These are phyloP conservation scores for Actinidia chinensis DNA, from an alignment of 179 eudicot genomes.

Conservation along the genomic window DNA sequence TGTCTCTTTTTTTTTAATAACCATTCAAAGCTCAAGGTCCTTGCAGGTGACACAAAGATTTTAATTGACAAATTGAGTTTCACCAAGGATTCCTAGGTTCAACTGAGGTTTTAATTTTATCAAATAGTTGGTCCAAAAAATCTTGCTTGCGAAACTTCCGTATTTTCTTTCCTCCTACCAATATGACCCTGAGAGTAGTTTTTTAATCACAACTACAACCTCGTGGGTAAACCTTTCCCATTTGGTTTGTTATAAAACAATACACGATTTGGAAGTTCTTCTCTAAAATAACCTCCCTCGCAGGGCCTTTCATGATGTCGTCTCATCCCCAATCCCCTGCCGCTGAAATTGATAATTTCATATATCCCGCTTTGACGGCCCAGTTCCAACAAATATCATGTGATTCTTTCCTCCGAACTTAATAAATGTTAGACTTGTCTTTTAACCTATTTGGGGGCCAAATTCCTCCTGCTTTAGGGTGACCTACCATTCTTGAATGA, in stretches of 20 bases:
- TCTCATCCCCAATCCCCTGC: not conserved
- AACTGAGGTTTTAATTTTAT: not conserved
- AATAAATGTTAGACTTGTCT: not conserved
- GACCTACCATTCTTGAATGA: not conserved
- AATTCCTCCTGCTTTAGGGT: not conserved
- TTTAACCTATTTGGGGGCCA: not conserved
- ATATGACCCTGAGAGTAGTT: not conserved
- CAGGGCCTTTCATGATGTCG: not conserved
- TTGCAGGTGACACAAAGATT: too few relatives aligned
- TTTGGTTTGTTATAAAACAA: conserved; percentile 10
- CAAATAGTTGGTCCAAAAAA: not conserved
- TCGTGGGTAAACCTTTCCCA: not conserved
- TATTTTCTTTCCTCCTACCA: not conserved
- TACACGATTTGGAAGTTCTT: not conserved
- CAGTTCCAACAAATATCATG: not conserved
- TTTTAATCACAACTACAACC: not conserved
- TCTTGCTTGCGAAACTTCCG: not conserved
- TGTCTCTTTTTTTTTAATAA: too few relatives aligned
- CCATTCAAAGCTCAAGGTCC: too few relatives aligned
- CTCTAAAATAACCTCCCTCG: not conserved
- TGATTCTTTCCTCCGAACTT: not conserved
- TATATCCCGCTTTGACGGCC: not conserved
- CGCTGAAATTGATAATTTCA: not conserved
- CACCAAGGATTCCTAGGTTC: too few relatives aligned
- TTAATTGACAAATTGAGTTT: too few relatives aligned